Base-by-base conservation (phyloP, 2,329 filamentous ascomycete genomes). In the Orbilia javanica region DNA sequence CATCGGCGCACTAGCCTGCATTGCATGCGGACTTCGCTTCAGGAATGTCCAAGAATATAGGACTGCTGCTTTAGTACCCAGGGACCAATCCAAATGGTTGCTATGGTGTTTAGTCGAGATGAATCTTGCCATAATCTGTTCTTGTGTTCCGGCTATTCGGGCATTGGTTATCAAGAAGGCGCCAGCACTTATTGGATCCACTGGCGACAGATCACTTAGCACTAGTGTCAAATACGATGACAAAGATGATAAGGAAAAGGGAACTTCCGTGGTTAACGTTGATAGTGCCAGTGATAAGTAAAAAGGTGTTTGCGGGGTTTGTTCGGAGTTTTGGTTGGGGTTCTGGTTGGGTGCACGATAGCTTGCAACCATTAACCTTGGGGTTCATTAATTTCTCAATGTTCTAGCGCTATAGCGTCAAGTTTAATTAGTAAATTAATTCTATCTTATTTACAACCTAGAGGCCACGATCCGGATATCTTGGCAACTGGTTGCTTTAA, bases 61-160 rank as follows among this genome's bases (percentile, higher is more conserved):
- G 8, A 29, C 48, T 18, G 22, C 42, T 5, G 46, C 29, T 42
- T 8, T 68, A 1, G 36, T 52, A 7, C 64, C 52, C 52, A 48
- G 55, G 34, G 63, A 63, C n/a, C 64, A 67, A 34, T 76, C 64
- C 31, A 48, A 64, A 15, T 62, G 60, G 46, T 27, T 64, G 25
- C 15, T 67, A 25, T 69, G 71, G 64, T 48, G 52, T 39, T 20
- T 76, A 18, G 65, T 50, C 36, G 63, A 76, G 42, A 68, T 68
- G 64, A 44, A 69, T 34, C 48, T 76, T 27, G 64, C 64, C 4
- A 64, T 68, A 31, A 69, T 69, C 13, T 63, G 64, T 34, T 76
- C 71, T 22, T 76, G 68, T 25, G 68, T 72, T 2, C 57, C 68
- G 20, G 57, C 68, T n/a, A 72, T 72, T 34, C 46, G 68, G 5